Conservation (phyloP, 2,329 filamentous ascomycete species). For the Pyricularia grisea region DNA sequence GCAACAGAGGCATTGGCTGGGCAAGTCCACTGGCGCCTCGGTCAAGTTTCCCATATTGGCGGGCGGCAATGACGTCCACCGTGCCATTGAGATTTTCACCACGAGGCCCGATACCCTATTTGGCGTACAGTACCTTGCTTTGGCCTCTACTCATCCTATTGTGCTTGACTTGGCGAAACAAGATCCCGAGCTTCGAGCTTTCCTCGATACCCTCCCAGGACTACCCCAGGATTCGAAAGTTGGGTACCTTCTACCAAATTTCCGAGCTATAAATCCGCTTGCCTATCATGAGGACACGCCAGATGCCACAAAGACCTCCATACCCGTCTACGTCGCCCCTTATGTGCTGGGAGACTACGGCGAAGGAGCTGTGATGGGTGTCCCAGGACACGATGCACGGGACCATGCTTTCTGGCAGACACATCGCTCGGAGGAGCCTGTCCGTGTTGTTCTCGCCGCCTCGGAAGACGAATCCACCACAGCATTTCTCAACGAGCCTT, state of each 20-base stretch:
- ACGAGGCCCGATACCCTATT: conserved; percentile 81
- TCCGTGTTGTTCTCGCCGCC: conserved; percentile 53
- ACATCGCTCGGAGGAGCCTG: conserved; percentile 50
- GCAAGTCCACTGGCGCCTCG: conserved; percentile 63
- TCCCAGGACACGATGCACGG: conserved; percentile 72
- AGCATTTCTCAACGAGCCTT: conserved; percentile 40
- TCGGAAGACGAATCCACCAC: conserved; percentile 38
- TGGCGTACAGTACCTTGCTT: conserved; percentile 74
- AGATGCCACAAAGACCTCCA: conserved; percentile 39
- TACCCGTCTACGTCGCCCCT: conserved; percentile 74
- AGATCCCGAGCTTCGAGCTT: conserved; percentile 53
- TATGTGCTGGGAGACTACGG: conserved; percentile 83
- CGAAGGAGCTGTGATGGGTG: conserved; percentile 84
- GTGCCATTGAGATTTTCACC: conserved; percentile 65
- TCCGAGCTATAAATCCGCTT: conserved; percentile 59
- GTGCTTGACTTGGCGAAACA: conserved; percentile 50
- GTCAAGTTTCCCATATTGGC: conserved; percentile 55
- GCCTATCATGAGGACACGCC: conserved; percentile 41
- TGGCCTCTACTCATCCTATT: conserved; percentile 64
- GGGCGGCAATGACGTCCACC: conserved; percentile 22
- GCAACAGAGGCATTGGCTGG: conserved; percentile 86
- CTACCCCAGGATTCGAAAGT: conserved; percentile 47
- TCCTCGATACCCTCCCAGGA: conserved; percentile 53
- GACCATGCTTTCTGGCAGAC: conserved; percentile 74
- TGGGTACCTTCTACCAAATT: conserved; percentile 56